These are phyloP conservation scores for Plasmopara muralis DNA, from an alignment of 352 stramenopile genomes.

Conservation along the genomic window DNA sequence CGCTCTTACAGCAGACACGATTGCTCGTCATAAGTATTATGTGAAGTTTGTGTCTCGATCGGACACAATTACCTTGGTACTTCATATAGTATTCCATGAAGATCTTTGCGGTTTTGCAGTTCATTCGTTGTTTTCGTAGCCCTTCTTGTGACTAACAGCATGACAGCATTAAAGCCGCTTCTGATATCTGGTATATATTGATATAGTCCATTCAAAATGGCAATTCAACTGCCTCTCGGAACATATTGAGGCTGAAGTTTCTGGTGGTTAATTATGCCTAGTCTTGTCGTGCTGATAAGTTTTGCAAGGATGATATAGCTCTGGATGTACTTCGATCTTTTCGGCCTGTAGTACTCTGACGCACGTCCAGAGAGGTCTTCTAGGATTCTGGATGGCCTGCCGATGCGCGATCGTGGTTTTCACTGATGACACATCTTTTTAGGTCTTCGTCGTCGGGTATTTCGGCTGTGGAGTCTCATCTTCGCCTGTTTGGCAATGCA, in stretches of 20 bases:
- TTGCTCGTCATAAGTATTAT: too few species aligned
- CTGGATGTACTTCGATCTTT: constrained; percentile 17
- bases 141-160: too few species aligned
- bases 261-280: constrained; percentile 9
- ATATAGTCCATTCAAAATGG: constrained; percentile 15
- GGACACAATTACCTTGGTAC: too few species aligned
- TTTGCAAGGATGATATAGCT: constrained; percentile 11
- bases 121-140: too few species aligned
- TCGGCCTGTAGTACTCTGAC: constrained; percentile 8
- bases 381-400: constrained; percentile 4
- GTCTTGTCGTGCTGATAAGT: constrained; percentile 11
- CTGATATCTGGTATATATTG: not conserved
- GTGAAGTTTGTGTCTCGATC: too few species aligned
- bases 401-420: not conserved
- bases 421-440: constrained; percentile 12
- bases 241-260: constrained; percentile 3
- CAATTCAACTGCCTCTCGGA: constrained; percentile 2
- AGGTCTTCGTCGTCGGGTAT: constrained; percentile 13
- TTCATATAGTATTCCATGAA: too few species aligned
- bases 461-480: constrained; percentile 1
- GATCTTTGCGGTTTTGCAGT: too few species aligned
- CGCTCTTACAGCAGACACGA: too few species aligned
- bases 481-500: constrained; percentile 7
- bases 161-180: too few species aligned
- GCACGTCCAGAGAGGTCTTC: constrained; percentile 8